Percentiles rank a stretch among this genome's conserved stretches.
These are phyloP conservation scores for Aegilops umbellulata DNA, from an alignment of 176 grass and related monocot genomes.

Conservation along the genomic window DNA sequence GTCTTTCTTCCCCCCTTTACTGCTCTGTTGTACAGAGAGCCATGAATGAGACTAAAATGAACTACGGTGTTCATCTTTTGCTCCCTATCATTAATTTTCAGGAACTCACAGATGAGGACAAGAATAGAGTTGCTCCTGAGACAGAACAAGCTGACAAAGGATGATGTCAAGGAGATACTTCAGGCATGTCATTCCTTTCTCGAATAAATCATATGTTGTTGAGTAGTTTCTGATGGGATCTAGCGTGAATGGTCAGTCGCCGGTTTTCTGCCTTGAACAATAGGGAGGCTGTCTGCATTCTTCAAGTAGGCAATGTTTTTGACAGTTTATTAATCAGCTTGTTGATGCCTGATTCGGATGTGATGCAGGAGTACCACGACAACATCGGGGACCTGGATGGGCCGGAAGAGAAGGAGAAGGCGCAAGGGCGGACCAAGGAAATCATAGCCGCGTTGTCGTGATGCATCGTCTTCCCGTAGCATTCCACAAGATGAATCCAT, in stretches of 20 bases:
- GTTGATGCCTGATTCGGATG: neutral
- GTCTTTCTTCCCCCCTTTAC: neutral
- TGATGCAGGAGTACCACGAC: conserved; percentile 87
- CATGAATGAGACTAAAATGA: neutral
- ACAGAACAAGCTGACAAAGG: conserved; percentile 89
- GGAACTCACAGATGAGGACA: conserved; percentile 72
- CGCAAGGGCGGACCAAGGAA: conserved; percentile 67
- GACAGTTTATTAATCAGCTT: neutral
- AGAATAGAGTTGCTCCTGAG: conserved; percentile 89
- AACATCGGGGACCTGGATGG: conserved; percentile 94
- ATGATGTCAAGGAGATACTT: conserved; percentile 84
- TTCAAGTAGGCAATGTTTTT: neutral
- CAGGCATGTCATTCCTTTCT: conserved; percentile 41
- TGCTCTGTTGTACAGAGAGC: neutral
- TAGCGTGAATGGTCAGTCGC: neutral
- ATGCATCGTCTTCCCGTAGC: no score
- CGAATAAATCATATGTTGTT: neutral
- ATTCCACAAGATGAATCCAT: neutral
- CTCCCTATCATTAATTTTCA: conserved; percentile 35
- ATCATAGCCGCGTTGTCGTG: conserved; percentile 41
- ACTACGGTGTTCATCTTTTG: conserved; percentile 5
- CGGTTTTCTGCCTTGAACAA: neutral
- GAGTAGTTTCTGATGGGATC: neutral
- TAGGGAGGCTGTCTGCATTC: neutral
- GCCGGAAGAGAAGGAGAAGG: conserved; percentile 91